These are phyloP conservation scores for Daedalea quercina DNA, from an alignment of 768 basidiomycete species.

Conservation along the genomic window DNA sequence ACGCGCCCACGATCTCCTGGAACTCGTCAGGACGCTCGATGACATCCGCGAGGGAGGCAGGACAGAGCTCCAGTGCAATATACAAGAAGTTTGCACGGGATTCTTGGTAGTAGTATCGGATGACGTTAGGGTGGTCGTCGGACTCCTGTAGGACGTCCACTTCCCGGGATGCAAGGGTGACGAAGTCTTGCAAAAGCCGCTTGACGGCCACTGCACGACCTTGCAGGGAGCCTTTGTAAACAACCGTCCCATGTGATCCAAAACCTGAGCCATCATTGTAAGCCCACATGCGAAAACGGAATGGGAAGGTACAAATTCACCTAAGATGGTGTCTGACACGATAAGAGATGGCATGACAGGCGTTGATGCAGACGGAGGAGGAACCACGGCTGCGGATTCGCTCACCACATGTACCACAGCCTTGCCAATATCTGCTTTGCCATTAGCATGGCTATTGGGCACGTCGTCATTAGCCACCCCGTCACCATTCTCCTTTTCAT, in stretches of 20 bases:
- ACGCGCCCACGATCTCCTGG: slow-evolving; percentile 69
- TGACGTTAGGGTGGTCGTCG: slow-evolving; percentile 98
- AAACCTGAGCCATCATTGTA: slow-evolving; percentile 50
- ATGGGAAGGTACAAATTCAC: slow-evolving; percentile 32
- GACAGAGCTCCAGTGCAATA: slow-evolving; percentile 94
- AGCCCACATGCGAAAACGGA: background rate
- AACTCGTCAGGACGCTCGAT: slow-evolving; percentile 74
- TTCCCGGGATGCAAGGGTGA: slow-evolving; percentile 90
- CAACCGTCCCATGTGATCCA: slow-evolving; percentile 95
- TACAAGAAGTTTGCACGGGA: slow-evolving; percentile 90
- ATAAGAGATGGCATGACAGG: slow-evolving; percentile 42
- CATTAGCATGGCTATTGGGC: background rate
- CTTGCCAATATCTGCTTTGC: slow-evolving; percentile 1
- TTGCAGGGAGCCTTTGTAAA: slow-evolving; percentile 91
- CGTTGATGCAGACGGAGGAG: slow-evolving; percentile 15
- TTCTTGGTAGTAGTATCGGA: slow-evolving; percentile 98
- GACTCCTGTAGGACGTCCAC: slow-evolving; percentile 92
- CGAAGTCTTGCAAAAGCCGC: slow-evolving; percentile 90
- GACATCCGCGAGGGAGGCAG: slow-evolving; percentile 82
- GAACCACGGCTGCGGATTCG: slow-evolving; percentile 13
- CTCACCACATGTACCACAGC: slow-evolving; percentile 7
- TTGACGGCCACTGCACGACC: slow-evolving; percentile 98
- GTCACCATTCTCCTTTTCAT: slow-evolving; percentile 11
- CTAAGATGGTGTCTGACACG: slow-evolving; percentile 71
- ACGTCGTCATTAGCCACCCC: slow-evolving; percentile 1